Conservation (phyloP, 768 basidiomycete species). For the Favolaschia claudopus region DNA sequence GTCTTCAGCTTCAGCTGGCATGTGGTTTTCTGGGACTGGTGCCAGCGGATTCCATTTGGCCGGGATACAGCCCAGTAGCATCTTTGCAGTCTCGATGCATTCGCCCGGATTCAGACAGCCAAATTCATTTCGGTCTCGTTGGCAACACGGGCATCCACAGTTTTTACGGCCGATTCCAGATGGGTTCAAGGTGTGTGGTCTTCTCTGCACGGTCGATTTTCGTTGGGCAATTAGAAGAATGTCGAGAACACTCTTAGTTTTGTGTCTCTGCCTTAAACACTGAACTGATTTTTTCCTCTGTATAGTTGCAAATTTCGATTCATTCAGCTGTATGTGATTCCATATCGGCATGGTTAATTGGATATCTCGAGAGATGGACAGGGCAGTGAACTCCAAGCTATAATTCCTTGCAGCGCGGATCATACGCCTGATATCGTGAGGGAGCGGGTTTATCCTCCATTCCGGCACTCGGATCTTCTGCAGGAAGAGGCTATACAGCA, state of each 20-base stretch:
- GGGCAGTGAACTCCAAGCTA: neutral
- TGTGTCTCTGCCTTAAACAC: neutral
- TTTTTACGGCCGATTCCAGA: neutral
- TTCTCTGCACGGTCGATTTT: neutral
- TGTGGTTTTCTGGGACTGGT: neutral
- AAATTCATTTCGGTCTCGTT: neutral
- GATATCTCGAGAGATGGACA: neutral
- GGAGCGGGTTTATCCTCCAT: neutral
- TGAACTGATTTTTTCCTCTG: neutral
- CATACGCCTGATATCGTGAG: neutral
- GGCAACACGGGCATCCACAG: neutral
- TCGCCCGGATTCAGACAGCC: neutral
- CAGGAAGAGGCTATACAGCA: neutral
- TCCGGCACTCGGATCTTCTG: neutral
- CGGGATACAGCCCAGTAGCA: neutral
- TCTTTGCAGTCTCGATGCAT: neutral
- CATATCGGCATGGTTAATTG: neutral
- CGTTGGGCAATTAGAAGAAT: neutral
- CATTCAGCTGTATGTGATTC: neutral
- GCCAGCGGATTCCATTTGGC: slow-evolving; percentile 5
- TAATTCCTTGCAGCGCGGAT: neutral
- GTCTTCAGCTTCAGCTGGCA: neutral
- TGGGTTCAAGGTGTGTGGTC: neutral
- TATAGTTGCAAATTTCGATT: neutral
- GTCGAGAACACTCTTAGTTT: neutral